Percentiles rank a stretch among this genome's conserved stretches.
Evolutionary conservation across 768 basidiomycete genomes (phyloP).

Genomic region (Lactarius deliciosus): DNA sequence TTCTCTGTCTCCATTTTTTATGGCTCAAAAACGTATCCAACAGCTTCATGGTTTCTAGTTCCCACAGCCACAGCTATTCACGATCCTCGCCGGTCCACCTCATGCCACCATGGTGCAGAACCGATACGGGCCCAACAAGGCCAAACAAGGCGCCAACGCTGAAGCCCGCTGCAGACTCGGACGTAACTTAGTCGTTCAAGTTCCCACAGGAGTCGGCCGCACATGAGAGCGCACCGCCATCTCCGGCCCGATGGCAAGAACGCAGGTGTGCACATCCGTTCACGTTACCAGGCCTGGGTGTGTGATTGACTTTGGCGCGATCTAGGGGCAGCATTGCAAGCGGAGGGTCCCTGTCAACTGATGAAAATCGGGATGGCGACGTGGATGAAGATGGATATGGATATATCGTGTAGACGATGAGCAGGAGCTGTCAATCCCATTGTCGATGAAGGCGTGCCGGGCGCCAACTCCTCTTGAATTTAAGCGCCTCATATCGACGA

Average conservation of each 20-base stretch:
- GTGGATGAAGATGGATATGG: conserved; percentile 29
- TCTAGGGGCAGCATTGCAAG: background rate
- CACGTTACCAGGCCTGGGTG: conserved; percentile 62
- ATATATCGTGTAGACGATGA: conserved; percentile 17
- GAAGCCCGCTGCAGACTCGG: conserved; percentile 43
- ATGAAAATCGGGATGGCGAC: conserved; percentile 28
- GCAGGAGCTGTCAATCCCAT: conserved; percentile 37
- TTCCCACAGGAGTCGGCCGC: conserved; percentile 68
- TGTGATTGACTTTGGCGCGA: conserved; percentile 28
- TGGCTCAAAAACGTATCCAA: no score
- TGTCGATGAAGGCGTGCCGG: conserved; percentile 49
- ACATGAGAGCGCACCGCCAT: conserved; percentile 47
- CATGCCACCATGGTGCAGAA: conserved; percentile 22
- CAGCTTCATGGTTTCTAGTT: conserved; percentile 36
- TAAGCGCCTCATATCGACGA: conserved; percentile 58
- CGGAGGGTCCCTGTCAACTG: conserved; percentile 3
- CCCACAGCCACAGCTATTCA: conserved; percentile 37
- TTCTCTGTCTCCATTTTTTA: no score
- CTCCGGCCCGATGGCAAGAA: conserved; percentile 32
- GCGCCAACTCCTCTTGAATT: conserved; percentile 82
- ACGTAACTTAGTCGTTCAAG: conserved; percentile 61
- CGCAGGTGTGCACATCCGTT: conserved; percentile 54
- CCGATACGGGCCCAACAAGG: conserved; percentile 55
- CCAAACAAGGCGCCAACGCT: conserved; percentile 73
- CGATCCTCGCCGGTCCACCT: conserved; percentile 37